Percentiles rank a stretch among this genome's conserved stretches.
Evolutionary conservation across 2,329 filamentous ascomycete genomes (phyloP).

Genomic region (Onygenales sp.): DNA sequence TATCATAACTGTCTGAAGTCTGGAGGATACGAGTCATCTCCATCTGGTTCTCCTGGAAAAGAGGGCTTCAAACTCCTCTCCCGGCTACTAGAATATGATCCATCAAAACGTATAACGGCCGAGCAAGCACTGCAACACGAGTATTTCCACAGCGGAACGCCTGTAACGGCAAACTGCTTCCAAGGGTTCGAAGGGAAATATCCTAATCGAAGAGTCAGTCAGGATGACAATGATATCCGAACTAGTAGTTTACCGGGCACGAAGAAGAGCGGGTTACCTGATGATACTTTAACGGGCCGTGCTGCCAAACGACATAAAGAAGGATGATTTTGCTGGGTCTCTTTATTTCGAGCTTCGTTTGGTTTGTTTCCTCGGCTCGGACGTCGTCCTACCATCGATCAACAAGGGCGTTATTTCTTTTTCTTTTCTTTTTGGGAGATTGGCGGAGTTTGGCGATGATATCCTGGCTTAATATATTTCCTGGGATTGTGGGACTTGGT

Average conservation of each 20-base stretch:
- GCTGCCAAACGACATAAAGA: conserved; percentile 47
- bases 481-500: too few species aligned
- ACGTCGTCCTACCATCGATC: too few species aligned
- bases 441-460: too few species aligned
- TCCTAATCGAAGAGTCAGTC: conserved; percentile 77
- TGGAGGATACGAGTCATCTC: conserved; percentile 38
- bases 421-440: too few species aligned
- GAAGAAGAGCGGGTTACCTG: conserved; percentile 75
- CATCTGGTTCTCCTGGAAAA: conserved; percentile 50
- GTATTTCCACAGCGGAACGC: conserved; percentile 66
- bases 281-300: conserved; percentile 59
- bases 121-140: conserved; percentile 80
- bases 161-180: conserved; percentile 75
- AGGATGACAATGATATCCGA: conserved; percentile 94
- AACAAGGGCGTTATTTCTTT: too few species aligned
- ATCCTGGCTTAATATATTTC: too few species aligned
- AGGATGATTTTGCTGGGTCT: conserved; percentile 11
- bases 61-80: conserved; percentile 78
- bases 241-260: conserved; percentile 82
- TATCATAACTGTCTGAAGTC: conserved; percentile 62
- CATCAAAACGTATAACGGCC: conserved; percentile 76
- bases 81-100: conserved; percentile 84
- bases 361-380: too few species aligned
- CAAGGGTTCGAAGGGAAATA: conserved; percentile 83
- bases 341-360: too few species aligned